Percentiles rank a stretch among this genome's conserved stretches.
Evolutionary conservation across 108 stramenopile genomes (phyloP).

Genomic region (Cyclotella sp.): DNA sequence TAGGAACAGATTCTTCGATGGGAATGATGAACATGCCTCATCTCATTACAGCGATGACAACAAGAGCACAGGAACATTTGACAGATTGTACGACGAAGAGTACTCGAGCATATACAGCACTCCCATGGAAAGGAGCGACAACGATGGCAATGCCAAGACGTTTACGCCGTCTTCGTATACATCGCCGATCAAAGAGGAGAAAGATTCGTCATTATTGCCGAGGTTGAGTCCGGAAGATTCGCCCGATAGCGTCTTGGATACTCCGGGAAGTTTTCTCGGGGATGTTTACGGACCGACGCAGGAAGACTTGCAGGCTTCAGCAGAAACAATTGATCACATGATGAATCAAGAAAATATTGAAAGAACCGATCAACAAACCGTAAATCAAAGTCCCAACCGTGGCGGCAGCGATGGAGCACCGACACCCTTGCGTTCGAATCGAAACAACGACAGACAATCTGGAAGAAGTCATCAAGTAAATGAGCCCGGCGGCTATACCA

Average conservation of each 20-base stretch:
- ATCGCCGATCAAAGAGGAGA: background rate
- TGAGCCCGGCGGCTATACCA: no score
- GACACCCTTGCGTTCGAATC: conserved; percentile 18
- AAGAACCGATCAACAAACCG: background rate
- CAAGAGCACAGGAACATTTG: conserved; percentile 13
- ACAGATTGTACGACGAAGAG: conserved; percentile 16
- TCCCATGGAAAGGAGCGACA: conserved; percentile 4
- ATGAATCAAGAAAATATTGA: no score
- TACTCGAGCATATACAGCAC: conserved; percentile 14
- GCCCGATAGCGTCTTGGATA: conserved; percentile 21
- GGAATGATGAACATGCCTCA: background rate
- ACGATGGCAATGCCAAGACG: background rate
- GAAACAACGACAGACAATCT: background rate
- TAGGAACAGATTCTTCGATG: background rate
- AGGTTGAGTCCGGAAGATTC: conserved; percentile 4
- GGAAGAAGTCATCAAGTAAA: background rate
- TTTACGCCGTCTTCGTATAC: background rate
- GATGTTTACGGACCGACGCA: background rate
- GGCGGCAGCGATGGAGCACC: background rate
- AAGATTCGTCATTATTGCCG: background rate
- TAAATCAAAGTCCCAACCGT: background rate
- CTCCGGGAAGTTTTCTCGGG: conserved; percentile 7
- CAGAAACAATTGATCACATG: no score
- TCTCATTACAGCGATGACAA: conserved; percentile 15
- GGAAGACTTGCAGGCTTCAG: no score